These are phyloP conservation scores for Rhodotorula babjevae DNA, from an alignment of 768 basidiomycete species.

Conservation along the genomic window DNA sequence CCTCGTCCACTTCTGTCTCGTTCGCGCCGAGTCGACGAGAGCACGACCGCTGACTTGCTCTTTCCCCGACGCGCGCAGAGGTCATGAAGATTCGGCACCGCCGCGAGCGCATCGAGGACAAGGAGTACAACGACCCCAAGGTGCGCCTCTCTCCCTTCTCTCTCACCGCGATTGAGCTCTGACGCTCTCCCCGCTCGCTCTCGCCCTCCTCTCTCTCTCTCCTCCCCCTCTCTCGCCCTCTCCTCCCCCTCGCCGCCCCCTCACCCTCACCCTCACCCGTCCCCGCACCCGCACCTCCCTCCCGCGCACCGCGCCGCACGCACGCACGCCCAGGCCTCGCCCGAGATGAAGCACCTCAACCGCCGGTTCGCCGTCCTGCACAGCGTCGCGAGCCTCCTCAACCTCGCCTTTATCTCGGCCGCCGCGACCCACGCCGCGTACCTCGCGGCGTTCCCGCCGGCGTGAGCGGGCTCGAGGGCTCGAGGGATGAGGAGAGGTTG, in stretches of 20 bases:
- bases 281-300: no score
- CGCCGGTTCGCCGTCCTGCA: constrained; percentile 35
- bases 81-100: constrained; percentile 39
- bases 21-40: no score
- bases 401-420: constrained; percentile 36
- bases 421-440: constrained; percentile 18
- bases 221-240: background rate
- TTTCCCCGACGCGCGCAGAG: background rate
- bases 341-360: constrained; percentile 35
- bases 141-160: constrained; percentile 8
- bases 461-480: background rate
- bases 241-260: background rate
- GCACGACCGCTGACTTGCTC: background rate
- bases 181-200: no score
- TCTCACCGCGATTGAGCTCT: background rate
- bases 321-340: constrained; percentile 21
- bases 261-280: background rate
- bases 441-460: constrained; percentile 15
- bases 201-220: background rate
- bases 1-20: background rate
- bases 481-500: no score
- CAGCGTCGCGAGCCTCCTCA: constrained; percentile 36
- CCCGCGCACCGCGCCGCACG: background rate
- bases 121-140: constrained; percentile 32
- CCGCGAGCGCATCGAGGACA: constrained; percentile 34